Percentiles rank a stretch among this genome's conserved stretches.
Evolutionary conservation across 2,329 filamentous ascomycete genomes (phyloP).

Genomic region (Hypocrella siamensis): DNA sequence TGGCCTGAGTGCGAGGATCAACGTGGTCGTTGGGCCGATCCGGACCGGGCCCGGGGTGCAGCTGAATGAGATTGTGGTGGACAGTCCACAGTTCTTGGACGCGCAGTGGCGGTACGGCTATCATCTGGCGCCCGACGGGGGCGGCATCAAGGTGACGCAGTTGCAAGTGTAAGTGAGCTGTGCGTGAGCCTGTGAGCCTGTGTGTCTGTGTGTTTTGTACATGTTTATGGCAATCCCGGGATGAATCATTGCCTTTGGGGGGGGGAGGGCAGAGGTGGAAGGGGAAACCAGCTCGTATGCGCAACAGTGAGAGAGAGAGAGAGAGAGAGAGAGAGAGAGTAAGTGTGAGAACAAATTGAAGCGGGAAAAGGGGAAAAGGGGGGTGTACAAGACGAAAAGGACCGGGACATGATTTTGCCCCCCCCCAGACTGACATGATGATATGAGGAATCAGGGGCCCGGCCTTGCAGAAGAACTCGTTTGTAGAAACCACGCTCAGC

Average conservation of each 20-base stretch:
- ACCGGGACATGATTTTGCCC: too few species aligned
- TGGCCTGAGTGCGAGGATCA: constrained; percentile 52
- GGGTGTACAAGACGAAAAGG: too few species aligned
- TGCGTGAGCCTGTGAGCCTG: neutral
- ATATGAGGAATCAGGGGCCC: constrained; percentile 21
- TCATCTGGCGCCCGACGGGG: constrained; percentile 49
- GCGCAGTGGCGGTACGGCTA: constrained; percentile 83
- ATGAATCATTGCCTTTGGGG: too few species aligned
- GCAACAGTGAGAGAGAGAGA: too few species aligned
- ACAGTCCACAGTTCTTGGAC: constrained; percentile 78
- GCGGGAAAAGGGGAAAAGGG: too few species aligned
- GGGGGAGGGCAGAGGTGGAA: too few species aligned
- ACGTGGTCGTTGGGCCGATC: constrained; percentile 43
- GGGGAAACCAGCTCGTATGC: too few species aligned
- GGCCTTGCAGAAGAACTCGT: constrained; percentile 48
- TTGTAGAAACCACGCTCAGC: constrained; percentile 80
- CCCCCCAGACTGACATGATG: neutral
- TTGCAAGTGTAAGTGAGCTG: constrained; percentile 52
- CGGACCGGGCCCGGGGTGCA: constrained; percentile 46
- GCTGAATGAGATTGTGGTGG: constrained; percentile 62
- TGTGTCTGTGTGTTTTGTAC: neutral
- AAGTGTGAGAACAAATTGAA: too few species aligned
- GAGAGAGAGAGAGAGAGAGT: too few species aligned
- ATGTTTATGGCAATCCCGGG: too few species aligned
- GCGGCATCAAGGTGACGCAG: constrained; percentile 71